phyloP scores from a whole-genome alignment of 176 grass and related monocot genomes.

The Melocanna baccifera region DNA sequence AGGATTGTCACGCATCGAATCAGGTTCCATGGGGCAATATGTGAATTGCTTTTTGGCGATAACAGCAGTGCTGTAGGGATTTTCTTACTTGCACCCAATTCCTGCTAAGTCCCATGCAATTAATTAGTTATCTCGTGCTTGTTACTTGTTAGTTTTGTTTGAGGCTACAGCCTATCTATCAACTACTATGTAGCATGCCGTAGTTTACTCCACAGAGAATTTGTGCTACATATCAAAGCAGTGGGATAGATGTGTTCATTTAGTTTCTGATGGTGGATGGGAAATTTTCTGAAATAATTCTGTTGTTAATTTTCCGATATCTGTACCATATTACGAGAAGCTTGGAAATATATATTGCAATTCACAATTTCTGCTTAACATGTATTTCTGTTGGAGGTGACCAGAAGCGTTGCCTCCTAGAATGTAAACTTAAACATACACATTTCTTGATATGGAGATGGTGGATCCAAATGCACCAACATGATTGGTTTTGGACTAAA shows the following conservation, averaged over 20 bases:
- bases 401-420: not conserved
- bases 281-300: not conserved
- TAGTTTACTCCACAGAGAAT: not conserved
- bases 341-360: not conserved
- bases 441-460: conserved; percentile 1
- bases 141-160: conserved; percentile 11
- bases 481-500: not conserved
- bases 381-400: not conserved
- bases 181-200: not conserved
- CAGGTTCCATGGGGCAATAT: not conserved
- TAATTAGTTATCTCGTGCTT: not conserved
- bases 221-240: not conserved
- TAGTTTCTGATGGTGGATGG: not conserved
- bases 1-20: not conserved
- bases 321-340: not conserved
- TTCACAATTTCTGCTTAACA: not conserved
- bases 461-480: not conserved
- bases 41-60: not conserved
- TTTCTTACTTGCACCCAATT: not conserved
- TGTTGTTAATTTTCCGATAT: not conserved
- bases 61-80: not conserved
- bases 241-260: not conserved
- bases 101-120: not conserved
- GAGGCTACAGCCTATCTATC: not conserved
- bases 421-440: not conserved